These are phyloP conservation scores for Cytospora piceicola DNA, from an alignment of 2,329 filamentous ascomycete genomes.

Conservation along the genomic window DNA sequence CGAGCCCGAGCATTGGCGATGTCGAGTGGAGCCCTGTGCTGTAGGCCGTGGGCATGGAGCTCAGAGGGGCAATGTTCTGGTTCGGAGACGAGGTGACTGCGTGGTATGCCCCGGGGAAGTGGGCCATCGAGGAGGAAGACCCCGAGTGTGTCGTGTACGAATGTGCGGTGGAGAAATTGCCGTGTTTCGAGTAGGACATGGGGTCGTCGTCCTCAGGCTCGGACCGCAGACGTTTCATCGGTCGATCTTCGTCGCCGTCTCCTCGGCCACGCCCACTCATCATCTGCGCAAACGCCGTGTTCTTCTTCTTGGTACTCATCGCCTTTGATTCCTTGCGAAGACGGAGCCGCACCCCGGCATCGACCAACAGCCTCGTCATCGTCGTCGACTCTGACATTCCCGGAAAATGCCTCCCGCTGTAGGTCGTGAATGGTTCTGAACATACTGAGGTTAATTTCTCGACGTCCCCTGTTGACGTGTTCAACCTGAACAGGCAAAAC, in stretches of 20 bases:
- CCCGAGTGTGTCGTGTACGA: constrained; percentile 27
- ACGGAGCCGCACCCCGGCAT: constrained; percentile 82
- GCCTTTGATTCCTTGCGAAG: constrained; percentile 80
- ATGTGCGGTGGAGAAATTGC: constrained; percentile 26
- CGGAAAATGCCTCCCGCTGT: constrained; percentile 70
- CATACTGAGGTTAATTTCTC: constrained; percentile 45
- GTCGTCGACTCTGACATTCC: constrained; percentile 82
- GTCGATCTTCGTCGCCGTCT: constrained; percentile 26
- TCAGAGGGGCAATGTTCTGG: constrained; percentile 26
- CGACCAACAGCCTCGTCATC: constrained; percentile 79
- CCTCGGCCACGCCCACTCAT: constrained; percentile 23
- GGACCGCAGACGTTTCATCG: constrained; percentile 28
- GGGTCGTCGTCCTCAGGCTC: constrained; percentile 23
- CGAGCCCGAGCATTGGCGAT: constrained; percentile 25
- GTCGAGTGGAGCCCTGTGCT: constrained; percentile 18
- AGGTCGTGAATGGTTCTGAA: constrained; percentile 71
- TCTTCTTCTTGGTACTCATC: constrained; percentile 53
- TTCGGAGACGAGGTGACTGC: constrained; percentile 27
- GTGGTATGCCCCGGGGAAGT: constrained; percentile 23
- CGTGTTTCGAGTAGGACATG: constrained; percentile 26
- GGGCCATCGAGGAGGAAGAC: constrained; percentile 23
- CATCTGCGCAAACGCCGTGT: constrained; percentile 37
- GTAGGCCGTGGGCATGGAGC: constrained; percentile 24
- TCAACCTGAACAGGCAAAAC: constrained; percentile 78
- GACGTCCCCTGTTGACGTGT: constrained; percentile 28